Evolutionary conservation across 371 early-diverging fungal species (phyloP), one percentile per base, ranked within the genome.

Genomic region (Capniomyces stellatus): DNA sequence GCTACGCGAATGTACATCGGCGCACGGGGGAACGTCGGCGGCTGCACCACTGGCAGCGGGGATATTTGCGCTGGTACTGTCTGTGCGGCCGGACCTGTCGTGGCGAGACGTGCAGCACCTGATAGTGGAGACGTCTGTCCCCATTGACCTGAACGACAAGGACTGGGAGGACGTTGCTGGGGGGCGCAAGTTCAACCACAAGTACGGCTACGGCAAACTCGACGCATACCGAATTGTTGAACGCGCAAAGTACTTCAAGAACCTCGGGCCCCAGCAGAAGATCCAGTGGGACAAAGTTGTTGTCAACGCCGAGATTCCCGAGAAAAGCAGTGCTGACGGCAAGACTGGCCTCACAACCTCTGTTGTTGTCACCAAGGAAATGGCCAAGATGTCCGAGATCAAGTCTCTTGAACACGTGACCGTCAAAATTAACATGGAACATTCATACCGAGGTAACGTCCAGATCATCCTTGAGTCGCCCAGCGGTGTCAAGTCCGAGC

Each of bases 11-110:
- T 94, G 92, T 66, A 81, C 82, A 13, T 64, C 71, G 46, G 55
- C 61, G 13, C 96, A 94, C 62, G 91, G 92, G 29, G 98, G 98
- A 21, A 97, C 98, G 0, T 92, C 93, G 2, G 98, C 98, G 1
- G 96, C 98, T 1, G 96, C 96, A 0, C 98, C 98, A 12, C 67
- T 92, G 56, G 93, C 83, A 4, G 87, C 90, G 0, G 98, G 91
- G 41, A 75, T 95, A n/a, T 80, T 81, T 67, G 90, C 98, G 0
- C 78, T 97, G 30, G 92, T 82, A 0, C 66, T 95, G 18, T 81
- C 83, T 27, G 77, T 78, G 30, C 73, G 81, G 1, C 92, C 93
- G 10, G 93, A 96, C 43, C 70, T 96, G 28, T 78, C 78, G 27
- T 94, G 94, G 94, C 71, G 97, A 42, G 94, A 94, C 60, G 55